These are phyloP conservation scores for Gnomoniopsis smithogilvyi DNA, from an alignment of 2,329 filamentous ascomycete species.

Conservation along the genomic window DNA sequence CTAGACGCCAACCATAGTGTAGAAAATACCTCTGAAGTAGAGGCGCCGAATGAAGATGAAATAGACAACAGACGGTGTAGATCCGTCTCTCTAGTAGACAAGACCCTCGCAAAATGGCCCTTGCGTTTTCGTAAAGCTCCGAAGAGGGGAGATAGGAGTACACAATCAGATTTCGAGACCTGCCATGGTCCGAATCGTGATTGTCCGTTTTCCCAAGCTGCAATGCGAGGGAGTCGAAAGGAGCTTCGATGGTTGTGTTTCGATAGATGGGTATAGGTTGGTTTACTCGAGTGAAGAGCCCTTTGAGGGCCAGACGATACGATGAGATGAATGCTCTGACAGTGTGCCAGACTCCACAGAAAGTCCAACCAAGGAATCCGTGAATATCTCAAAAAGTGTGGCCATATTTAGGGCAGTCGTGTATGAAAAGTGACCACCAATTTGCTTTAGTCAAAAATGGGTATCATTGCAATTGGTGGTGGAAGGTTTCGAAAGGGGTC, in stretches of 20 bases:
- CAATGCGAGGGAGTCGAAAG: conserved; percentile 2
- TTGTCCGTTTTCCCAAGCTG: not conserved
- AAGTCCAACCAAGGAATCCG: not conserved
- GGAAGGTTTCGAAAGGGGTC: not conserved
- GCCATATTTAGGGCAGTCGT: not conserved
- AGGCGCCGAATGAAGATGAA: not conserved
- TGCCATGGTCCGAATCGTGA: not conserved
- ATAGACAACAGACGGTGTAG: not conserved
- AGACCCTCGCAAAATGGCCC: not conserved
- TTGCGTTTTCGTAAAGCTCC: not conserved
- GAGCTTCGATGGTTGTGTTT: not conserved
- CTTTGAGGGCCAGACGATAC: not conserved
- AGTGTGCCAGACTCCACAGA: conserved; percentile 6
- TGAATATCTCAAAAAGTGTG: conserved; percentile 4
- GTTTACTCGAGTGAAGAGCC: conserved; percentile 1
- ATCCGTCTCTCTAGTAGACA: not conserved
- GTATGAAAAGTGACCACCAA: not conserved
- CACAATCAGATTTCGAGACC: not conserved
- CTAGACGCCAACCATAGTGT: conserved; percentile 5
- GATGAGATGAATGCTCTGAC: conserved; percentile 10
- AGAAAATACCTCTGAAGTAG: not conserved
- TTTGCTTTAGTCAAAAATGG: conserved; percentile 4
- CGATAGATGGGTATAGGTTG: not conserved
- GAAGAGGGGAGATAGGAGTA: not conserved
- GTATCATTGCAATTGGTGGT: conserved; percentile 17